These are phyloP conservation scores for Catharanthus roseus DNA, from an alignment of 257 asterid species.

Conservation along the genomic window DNA sequence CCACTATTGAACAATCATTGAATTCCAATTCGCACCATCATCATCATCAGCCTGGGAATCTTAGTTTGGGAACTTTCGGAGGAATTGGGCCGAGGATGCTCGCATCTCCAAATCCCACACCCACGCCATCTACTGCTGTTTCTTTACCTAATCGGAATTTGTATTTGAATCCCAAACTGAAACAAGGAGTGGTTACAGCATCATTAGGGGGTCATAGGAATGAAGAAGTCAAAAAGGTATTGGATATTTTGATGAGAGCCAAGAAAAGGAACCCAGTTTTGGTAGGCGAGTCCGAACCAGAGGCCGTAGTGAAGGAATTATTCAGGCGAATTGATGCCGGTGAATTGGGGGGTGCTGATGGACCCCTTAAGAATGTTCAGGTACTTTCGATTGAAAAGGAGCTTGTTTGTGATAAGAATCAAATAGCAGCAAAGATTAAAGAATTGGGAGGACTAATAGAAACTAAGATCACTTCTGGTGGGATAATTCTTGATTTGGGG, in stretches of 20 bases:
- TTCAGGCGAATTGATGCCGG: conserved; percentile 45
- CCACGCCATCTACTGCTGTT: conserved; percentile 9
- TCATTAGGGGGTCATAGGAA: conserved; percentile 35
- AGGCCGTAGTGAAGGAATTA: conserved; percentile 60
- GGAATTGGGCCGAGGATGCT: conserved; percentile 40
- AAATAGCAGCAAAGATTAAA: conserved; percentile 42
- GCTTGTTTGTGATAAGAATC: conserved; percentile 34
- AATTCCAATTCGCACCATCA: conserved; percentile 26
- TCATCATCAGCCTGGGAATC: conserved; percentile 13
- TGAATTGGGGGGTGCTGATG: conserved; percentile 41
- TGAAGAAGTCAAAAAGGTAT: conserved; percentile 56
- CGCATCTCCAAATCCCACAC: conserved; percentile 21
- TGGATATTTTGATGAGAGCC: conserved; percentile 59
- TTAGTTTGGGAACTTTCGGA: conserved; percentile 38
- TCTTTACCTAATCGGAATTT: conserved; percentile 32
- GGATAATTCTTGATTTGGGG: conserved; percentile 82
- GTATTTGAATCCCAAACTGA: conserved; percentile 62
- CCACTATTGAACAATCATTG: conserved; percentile 66
- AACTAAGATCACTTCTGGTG: conserved; percentile 27
- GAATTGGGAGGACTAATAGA: conserved; percentile 54
- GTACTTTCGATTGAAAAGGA: conserved; percentile 53
- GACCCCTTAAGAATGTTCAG: conserved; percentile 38
- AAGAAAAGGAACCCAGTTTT: conserved; percentile 76
- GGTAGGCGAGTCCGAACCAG: conserved; percentile 78
- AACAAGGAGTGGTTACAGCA: conserved; percentile 21